Evolutionary conservation across 495 filamentous ascomycete genomes (phyloP), one percentile per base, ranked within the genome.

Genomic region (Lasiosphaeria hispida): DNA sequence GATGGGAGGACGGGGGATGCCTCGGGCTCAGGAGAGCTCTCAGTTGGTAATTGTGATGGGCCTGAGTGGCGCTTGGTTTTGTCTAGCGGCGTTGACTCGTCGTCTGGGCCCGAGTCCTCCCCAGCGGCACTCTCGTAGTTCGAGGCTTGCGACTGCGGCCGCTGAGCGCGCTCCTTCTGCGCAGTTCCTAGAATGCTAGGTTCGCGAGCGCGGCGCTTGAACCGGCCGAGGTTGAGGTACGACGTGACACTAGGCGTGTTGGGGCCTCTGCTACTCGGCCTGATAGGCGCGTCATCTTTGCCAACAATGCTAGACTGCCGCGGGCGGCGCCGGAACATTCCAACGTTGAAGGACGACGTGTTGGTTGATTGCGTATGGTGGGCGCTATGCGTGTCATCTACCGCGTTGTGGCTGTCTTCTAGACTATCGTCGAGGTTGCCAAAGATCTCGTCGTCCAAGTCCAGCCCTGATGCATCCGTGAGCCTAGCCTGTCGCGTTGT

Each of bases 101-200:
- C 77, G 34, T 80, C 76, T 13, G 76, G 76, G 1, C 68, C 75
- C n/a, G 74, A 74, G n/a, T 66, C 69, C 17, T 71, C 69, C 17
- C 65, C 67, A 7, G 58, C 64, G 17, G 68, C 65, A 0, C 70
- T 67, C 0, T 65, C 70, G 18, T 74, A 74, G n/a, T 63, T 58
- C 0, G 66, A 60, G 34, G 54, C 35, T 19, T 67, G 61, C 5
- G 72, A 69, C 44, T 61, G 66, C 1, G 64, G 59, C 53, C 63
- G 64, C 19, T 72, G 63, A 19, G 66, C 34, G 23, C 59, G 69
- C 1, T 71, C 66, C 55, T 75, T 77, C 53, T 69, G 71, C 4
- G 64, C 65, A 0, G 76, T 76, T 1, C 75, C 74, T 4, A 80
- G 68, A 40, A 80, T 79, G 57, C 77, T 79, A 1, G 74, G 77